Conservation (phyloP, 2,329 filamentous ascomycete species). For the Cordyceps fumosorosea region DNA sequence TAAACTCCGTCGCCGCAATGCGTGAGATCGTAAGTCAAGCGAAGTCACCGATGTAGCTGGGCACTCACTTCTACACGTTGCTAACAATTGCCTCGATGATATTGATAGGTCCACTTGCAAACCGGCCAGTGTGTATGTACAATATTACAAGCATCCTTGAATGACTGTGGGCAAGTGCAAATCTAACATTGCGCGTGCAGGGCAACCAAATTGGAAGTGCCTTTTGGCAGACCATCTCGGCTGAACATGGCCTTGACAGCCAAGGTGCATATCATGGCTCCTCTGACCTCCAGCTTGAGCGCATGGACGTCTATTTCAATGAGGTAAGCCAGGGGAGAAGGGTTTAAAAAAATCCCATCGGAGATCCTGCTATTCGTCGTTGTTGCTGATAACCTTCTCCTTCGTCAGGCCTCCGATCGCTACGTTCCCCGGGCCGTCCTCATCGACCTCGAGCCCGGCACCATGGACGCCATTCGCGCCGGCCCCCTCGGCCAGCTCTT, state of each 20-base stretch:
- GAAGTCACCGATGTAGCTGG: neutral
- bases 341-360: no score
- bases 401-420: conserved; percentile 74
- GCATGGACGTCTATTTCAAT: conserved; percentile 99
- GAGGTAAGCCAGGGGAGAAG: conserved; percentile 35
- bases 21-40: neutral
- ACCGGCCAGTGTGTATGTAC: neutral
- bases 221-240: conserved; percentile 91
- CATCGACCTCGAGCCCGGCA: conserved; percentile 98
- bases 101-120: neutral
- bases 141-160: neutral
- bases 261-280: conserved; percentile 96
- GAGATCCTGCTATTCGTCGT: neutral
- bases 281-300: conserved; percentile 97
- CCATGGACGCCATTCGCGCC: conserved; percentile 98
- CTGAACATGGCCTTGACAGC: conserved; percentile 94
- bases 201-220: conserved; percentile 99
- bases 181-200: conserved; percentile 39
- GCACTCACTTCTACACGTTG: neutral
- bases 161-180: neutral
- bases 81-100: neutral
- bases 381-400: neutral
- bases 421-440: conserved; percentile 98
- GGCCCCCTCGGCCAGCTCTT: conserved; percentile 98
- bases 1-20: neutral